Conservation (phyloP, 257 asterid species). For the Lycium barbarum region DNA sequence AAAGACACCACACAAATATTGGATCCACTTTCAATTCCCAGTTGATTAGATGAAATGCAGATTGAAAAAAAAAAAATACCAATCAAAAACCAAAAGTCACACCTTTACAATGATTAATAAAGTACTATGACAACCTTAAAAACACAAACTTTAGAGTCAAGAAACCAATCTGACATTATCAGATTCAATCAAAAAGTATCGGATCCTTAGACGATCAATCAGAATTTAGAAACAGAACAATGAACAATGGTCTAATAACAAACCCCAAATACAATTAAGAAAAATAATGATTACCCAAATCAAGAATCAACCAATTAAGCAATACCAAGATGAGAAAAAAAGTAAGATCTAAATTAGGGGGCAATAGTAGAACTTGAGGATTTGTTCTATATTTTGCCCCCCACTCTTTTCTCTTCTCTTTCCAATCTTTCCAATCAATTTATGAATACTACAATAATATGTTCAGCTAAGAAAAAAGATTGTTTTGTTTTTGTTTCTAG, state of each 20-base stretch:
- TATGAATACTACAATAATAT: not conserved
- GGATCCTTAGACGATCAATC: constrained; percentile 40
- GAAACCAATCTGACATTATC: constrained; percentile 20
- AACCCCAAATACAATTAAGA: not conserved
- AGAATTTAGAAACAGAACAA: constrained; percentile 24
- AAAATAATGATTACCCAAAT: constrained; percentile 36
- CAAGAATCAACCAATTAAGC: constrained; percentile 30
- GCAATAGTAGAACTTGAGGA: constrained; percentile 31
- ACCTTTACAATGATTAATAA: constrained; percentile 30
- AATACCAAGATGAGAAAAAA: constrained; percentile 27
- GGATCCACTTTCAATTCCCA: constrained; percentile 26
- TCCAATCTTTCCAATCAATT: constrained; percentile 34
- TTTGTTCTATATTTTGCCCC: constrained; percentile 36
- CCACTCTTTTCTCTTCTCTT: constrained; percentile 34
- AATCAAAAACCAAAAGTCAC: constrained; percentile 10
- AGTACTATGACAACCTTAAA: not conserved
- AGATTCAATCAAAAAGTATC: constrained; percentile 28
- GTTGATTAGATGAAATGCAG: not conserved
- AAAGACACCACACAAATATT: not conserved
- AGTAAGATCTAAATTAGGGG: constrained; percentile 37
- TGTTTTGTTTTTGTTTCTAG: not conserved
- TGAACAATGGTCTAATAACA: not conserved
- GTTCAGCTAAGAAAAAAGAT: constrained; percentile 16
- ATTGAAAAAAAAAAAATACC: not conserved
- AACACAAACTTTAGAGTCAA: not conserved